Evolutionary conservation across 1,139 yeast genomes (phyloP).

Genomic region (Hyphopichia burtonii): DNA sequence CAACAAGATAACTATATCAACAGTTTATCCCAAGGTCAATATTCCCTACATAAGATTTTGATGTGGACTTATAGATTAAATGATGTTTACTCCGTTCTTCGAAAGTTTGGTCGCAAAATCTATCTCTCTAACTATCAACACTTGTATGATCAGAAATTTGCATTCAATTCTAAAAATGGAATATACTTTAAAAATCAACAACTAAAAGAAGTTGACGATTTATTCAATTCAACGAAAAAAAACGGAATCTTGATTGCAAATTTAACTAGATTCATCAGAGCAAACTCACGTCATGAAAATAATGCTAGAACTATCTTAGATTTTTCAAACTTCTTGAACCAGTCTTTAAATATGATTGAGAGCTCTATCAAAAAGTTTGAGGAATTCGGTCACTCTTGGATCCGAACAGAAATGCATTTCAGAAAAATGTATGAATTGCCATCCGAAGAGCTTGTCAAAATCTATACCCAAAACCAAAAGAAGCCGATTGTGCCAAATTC

Average conservation of each 20-base stretch:
- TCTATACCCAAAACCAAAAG: neutral
- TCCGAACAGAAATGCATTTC: constrained; percentile 35
- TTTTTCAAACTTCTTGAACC: constrained; percentile 36
- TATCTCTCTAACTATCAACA: constrained; percentile 42
- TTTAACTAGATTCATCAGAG: constrained; percentile 48
- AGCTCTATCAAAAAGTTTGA: constrained; percentile 23
- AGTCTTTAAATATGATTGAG: constrained; percentile 26
- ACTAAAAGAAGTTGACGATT: constrained; percentile 39
- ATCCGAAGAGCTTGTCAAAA: constrained; percentile 2
- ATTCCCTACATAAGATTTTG: constrained; percentile 49
- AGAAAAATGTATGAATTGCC: constrained; percentile 36
- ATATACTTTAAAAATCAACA: constrained; percentile 25
- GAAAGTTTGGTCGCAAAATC: constrained; percentile 45
- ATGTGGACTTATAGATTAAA: constrained; percentile 45
- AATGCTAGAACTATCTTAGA: constrained; percentile 39
- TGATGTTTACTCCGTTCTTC: constrained; percentile 43
- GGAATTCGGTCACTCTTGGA: constrained; percentile 38
- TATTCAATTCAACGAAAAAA: constrained; percentile 47
- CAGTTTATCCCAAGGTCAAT: constrained; percentile 25
- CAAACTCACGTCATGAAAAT: constrained; percentile 37
- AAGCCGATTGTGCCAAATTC: neutral
- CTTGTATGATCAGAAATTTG: constrained; percentile 39
- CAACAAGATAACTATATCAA: constrained; percentile 11
- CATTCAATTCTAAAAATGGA: constrained; percentile 25
- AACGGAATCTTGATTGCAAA: constrained; percentile 54